Base-by-base conservation (phyloP, 306 rosid genomes). In the Quercus alba region DNA sequence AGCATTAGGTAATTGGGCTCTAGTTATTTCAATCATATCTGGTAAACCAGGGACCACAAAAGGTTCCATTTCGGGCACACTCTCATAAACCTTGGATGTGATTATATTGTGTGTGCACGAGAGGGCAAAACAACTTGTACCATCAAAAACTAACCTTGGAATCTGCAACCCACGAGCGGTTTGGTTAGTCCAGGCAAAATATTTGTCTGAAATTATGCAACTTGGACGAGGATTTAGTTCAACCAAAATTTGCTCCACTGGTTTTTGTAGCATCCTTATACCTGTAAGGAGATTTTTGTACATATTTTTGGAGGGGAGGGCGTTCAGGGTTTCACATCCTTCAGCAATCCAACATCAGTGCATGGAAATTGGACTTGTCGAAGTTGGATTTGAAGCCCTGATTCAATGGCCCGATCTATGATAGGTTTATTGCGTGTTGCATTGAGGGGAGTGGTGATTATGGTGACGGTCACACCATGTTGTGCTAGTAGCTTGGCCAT, bases 21-120 rank as follows among this genome's bases (percentile, higher is more conserved):
- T 84, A 20, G 88, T 91, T 52, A 83, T 5, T 78, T 84, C 81
- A 77, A 89, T 67, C 74, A 35, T 81, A 55, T 87, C 77, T 12
- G 87, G 88, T 35, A 89, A 64, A 44, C 41, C 84, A 3, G 93
- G 91, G 63, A 91, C 68, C 2, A 59, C 52, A 56, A 89, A 84
- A 35, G 71, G 59, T 79, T 87, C 89, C 0, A 86, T 56, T 9
- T 91, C 93, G 0, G 78, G 72, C 38, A 81, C 33, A 64, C 17
- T 72, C n/a, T 87, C 86, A 14, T 52, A 71, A 78, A 87, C 81
- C 18, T 81, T 73, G 17, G 80, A 77, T n/a, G 23, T 21, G 51
- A 86, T 85, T 5, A 89, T 46, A 84, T 80, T 81, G 3, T 83
- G 72, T 0, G 84, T 78, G 68, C 87, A 84, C 55, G 70, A 26